A percentile compares a stretch with the other conserved stretches of the same genome.
These are phyloP conservation scores for Colletotrichum sp. DNA, from an alignment of 2,329 filamentous ascomycete genomes.

Conservation along the genomic window DNA sequence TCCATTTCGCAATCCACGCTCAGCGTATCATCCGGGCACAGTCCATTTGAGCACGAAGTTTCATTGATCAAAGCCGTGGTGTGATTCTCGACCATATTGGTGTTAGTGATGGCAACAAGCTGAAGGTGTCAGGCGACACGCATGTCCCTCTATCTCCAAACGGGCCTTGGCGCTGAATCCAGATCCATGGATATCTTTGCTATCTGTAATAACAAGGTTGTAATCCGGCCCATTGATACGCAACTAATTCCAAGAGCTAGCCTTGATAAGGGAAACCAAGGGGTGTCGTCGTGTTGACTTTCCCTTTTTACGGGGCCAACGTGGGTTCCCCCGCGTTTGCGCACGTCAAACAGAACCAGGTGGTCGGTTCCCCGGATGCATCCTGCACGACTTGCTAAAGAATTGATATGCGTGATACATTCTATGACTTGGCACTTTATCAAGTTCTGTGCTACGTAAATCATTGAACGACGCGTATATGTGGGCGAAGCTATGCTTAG, in stretches of 20 bases:
- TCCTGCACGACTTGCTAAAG: background rate
- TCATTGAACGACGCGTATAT: background rate
- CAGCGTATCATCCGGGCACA: fast-evolving
- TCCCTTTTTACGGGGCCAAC: background rate
- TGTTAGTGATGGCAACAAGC: background rate
- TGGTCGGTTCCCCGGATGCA: background rate
- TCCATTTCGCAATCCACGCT: fast-evolving
- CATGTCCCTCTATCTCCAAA: background rate
- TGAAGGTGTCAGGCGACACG: background rate
- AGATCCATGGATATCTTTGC: background rate
- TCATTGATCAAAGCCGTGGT: background rate
- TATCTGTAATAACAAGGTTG: background rate
- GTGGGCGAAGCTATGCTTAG: background rate
- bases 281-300: background rate
- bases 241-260: background rate
- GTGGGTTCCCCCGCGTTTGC: background rate
- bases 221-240: background rate
- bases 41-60: fast-evolving
- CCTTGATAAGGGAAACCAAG: background rate
- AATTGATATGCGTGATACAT: background rate
- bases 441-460: background rate
- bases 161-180: background rate
- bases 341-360: background rate
- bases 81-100: background rate
- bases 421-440: background rate